These are phyloP conservation scores for Vanilla planifolia DNA, from an alignment of 106 monocot species.

Conservation along the genomic window DNA sequence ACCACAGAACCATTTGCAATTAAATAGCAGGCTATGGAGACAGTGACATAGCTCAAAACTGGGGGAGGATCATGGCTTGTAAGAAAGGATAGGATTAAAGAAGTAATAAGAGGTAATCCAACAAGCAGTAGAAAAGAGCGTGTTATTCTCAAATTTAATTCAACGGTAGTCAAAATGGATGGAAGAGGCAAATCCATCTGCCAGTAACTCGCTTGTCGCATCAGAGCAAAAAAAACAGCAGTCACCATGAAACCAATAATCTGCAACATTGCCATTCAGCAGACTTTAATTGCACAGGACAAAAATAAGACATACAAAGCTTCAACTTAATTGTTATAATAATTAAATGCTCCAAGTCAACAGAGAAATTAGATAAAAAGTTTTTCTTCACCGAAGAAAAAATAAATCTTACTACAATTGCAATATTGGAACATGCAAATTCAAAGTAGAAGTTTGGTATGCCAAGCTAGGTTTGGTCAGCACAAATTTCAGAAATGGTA, in stretches of 20 bases:
- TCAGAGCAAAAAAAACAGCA: constrained; percentile 72
- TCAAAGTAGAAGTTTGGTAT: no score
- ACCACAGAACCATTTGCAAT: constrained; percentile 79
- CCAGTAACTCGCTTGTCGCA: constrained; percentile 88
- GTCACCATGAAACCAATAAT: constrained; percentile 70
- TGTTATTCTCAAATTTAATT: constrained; percentile 78
- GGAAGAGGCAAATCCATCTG: constrained; percentile 74
- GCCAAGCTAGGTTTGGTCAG: no score
- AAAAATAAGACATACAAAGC: not conserved
- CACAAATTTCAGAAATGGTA: no score
- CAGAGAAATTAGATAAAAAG: no score
- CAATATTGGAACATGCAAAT: no score
- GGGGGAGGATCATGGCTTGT: constrained; percentile 29
- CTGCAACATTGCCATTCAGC: constrained; percentile 34
- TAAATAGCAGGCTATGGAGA: constrained; percentile 63
- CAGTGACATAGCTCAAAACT: constrained; percentile 43
- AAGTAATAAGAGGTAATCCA: constrained; percentile 40
- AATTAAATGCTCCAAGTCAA: not conserved
- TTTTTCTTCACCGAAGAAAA: no score
- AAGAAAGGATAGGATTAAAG: constrained; percentile 33
- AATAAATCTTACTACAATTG: no score
- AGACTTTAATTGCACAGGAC: not conserved
- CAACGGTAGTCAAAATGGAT: constrained; percentile 67
- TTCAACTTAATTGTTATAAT: not conserved
- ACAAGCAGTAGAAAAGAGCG: constrained; percentile 48